phyloP scores from a whole-genome alignment of 108 stramenopile genomes.

The Cylindrotheca fusiformis region DNA sequence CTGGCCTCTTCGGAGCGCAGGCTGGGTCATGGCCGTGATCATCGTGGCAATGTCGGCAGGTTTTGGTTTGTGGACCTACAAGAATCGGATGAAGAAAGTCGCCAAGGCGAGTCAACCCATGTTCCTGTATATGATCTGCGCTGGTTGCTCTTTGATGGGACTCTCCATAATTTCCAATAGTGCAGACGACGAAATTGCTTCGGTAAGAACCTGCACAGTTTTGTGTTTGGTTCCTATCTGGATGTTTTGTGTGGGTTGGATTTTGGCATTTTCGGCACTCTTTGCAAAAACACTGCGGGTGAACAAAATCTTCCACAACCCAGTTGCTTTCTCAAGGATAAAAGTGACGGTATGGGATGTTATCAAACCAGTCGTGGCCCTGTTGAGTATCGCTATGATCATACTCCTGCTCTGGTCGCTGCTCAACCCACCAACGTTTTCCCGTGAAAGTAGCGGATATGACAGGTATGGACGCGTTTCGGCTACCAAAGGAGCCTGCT shows the following conservation, averaged over 20 bases:
- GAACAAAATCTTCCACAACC: constrained; percentile 29
- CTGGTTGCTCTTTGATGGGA: constrained; percentile 21
- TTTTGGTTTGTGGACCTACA: constrained; percentile 26
- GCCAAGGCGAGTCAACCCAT: constrained; percentile 41
- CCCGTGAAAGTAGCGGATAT: not conserved
- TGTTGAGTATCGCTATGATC: constrained; percentile 8
- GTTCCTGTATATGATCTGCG: constrained; percentile 34
- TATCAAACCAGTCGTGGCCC: constrained; percentile 38
- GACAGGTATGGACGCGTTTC: constrained; percentile 25
- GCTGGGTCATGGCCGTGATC: constrained; percentile 4
- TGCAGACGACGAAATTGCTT: constrained; percentile 19
- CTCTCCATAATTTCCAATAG: constrained; percentile 29
- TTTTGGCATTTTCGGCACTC: constrained; percentile 42
- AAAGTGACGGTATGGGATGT: constrained; percentile 47
- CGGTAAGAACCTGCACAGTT: not conserved
- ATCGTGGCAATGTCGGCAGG: constrained; percentile 14
- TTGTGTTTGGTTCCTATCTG: constrained; percentile 25
- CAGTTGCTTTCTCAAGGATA: constrained; percentile 31
- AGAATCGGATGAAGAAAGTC: constrained; percentile 21
- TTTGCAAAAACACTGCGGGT: constrained; percentile 58
- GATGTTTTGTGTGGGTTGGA: constrained; percentile 38
- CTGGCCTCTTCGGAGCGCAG: constrained; percentile 7
- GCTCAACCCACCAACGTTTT: not conserved
- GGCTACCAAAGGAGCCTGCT: constrained; percentile 22
- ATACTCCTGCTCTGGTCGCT: constrained; percentile 8